Evolutionary conservation across 768 basidiomycete genomes (phyloP).

Genomic region (Termitomyces heimii): DNA sequence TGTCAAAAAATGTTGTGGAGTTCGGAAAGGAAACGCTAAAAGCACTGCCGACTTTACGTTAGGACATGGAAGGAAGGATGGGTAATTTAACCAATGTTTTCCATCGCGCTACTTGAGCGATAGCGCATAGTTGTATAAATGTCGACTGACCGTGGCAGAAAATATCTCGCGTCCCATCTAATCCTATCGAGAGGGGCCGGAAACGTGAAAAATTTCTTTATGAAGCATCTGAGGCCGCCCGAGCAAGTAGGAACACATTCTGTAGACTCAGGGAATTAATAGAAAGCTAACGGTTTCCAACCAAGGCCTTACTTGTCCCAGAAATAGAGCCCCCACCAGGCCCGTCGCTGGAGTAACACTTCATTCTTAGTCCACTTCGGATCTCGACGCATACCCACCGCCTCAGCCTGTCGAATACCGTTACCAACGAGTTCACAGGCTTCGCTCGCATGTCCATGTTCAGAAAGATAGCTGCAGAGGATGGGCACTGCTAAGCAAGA

Average conservation of each 20-base stretch:
- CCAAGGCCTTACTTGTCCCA: constrained; percentile 33
- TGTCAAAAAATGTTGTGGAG: constrained; percentile 29
- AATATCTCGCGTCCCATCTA: constrained; percentile 26
- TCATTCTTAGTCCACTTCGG: constrained; percentile 37
- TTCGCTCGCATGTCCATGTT: constrained; percentile 42
- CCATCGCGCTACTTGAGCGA: constrained; percentile 35
- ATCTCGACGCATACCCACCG: constrained; percentile 39
- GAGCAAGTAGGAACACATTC: constrained; percentile 37
- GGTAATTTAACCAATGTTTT: constrained; percentile 26
- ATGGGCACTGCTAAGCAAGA: constrained; percentile 41
- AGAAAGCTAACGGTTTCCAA: background rate
- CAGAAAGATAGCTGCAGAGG: constrained; percentile 38
- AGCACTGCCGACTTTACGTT: constrained; percentile 23
- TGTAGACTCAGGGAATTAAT: constrained; percentile 15
- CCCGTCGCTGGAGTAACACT: constrained; percentile 30
- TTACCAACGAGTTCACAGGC: constrained; percentile 41
- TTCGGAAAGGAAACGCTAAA: constrained; percentile 26
- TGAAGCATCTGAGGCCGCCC: constrained; percentile 40
- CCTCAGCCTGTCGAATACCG: constrained; percentile 31
- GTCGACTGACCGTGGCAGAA: constrained; percentile 30
- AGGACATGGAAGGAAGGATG: background rate
- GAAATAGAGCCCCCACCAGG: constrained; percentile 38
- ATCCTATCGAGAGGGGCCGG: constrained; percentile 22
- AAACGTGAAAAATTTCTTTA: constrained; percentile 30
- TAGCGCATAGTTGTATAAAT: constrained; percentile 30